Evolutionary conservation across 495 filamentous ascomycete genomes (phyloP), one percentile per base, ranked within the genome.

Genomic region (Cenococcum geophilum): DNA sequence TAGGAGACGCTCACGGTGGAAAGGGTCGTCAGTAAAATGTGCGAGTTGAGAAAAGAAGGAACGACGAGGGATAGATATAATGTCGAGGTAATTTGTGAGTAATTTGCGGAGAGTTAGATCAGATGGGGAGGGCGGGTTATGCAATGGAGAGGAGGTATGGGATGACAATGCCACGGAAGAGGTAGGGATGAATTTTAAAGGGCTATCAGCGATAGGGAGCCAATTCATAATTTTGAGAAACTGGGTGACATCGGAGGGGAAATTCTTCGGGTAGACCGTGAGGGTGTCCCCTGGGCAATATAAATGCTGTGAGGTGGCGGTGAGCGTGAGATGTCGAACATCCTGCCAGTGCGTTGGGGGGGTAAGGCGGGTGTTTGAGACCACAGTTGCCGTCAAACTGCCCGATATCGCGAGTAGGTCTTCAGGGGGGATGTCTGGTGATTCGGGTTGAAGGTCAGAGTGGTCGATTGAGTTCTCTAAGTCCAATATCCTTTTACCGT

Each of bases 331-430:
- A 54, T 85, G 82, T 1, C 93, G 86, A 34, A 97, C 93, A 77
- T 97, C 95, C 72, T 99, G 93, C 87, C 90, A 97, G 72, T 99
- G 93, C 6, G 72, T 75, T 6, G 64, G 47, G 1, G 91, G 83
- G 0, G 93, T 97, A 0, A 95, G 68, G 32, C 92, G 82, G n/a
- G 73, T 71, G 69, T 96, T 95, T 22, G 76, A 59, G 0, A 73
- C 8, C 0, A 91, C 20, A 0, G 56, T 69, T 9, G 75, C 79
- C 0, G 69, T 67, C 25, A 78, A 67, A 1, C 78, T 73, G 22
- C 75, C 73, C 0, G 82, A 81, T 23, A 90, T 78, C 0, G 84
- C 83, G 1, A 91, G 74, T 27, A 81, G 60, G 42, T 75, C 68
- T 0, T 45, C 32, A 0, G 77, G 77, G 1, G 80, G 79, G 5